A percentile compares a stretch with the other conserved stretches of the same genome.
Conservation (phyloP, 352 stramenopile species). For the Globisporangium ultimum region DNA sequence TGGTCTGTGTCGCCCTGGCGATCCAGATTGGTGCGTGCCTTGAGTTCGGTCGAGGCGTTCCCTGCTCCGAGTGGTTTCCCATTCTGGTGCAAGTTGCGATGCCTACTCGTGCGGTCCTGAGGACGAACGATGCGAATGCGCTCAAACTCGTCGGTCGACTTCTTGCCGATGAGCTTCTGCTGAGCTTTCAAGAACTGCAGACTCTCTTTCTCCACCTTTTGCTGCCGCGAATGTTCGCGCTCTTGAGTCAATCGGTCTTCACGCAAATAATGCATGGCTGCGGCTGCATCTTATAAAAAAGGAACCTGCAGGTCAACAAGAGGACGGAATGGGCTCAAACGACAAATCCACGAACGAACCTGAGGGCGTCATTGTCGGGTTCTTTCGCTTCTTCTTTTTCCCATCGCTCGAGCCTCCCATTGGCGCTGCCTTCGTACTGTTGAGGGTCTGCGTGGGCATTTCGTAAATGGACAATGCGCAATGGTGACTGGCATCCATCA, state of each 20-base stretch:
- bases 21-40: not conserved
- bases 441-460: too few relatives aligned
- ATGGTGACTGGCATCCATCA: too few relatives aligned
- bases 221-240: slow-evolving; percentile 3
- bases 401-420: too few relatives aligned
- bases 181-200: slow-evolving; percentile 28
- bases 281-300: too few relatives aligned
- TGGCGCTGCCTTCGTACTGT: too few relatives aligned
- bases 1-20: not conserved
- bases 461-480: too few relatives aligned
- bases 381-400: too few relatives aligned
- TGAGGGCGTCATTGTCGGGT: too few relatives aligned
- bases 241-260: slow-evolving; percentile 8
- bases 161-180: slow-evolving; percentile 44
- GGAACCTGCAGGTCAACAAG: too few relatives aligned
- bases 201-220: slow-evolving; percentile 23
- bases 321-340: too few relatives aligned
- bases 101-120: slow-evolving; percentile 24
- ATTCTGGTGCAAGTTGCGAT: slow-evolving; percentile 50
- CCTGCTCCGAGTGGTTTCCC: slow-evolving; percentile 7
- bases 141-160: slow-evolving; percentile 51
- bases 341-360: too few relatives aligned
- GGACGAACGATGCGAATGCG: slow-evolving; percentile 37
- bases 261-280: not conserved
- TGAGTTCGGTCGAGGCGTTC: not conserved